phyloP scores from a whole-genome alignment of 495 filamentous ascomycete species.

The Niebla homalea region DNA sequence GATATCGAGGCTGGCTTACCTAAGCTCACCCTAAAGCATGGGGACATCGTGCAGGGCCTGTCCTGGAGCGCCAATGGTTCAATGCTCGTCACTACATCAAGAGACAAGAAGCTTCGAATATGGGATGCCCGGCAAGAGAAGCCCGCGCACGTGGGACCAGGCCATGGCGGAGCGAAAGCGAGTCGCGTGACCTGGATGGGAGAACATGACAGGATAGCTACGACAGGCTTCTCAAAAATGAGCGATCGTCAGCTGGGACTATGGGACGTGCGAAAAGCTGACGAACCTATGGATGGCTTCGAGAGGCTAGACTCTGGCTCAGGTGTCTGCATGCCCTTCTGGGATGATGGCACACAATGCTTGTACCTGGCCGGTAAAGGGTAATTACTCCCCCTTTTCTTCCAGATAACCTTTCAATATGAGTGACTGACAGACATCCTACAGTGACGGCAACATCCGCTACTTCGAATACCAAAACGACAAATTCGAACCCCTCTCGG shows the following conservation, averaged over 20 bases:
- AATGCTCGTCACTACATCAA: slow-evolving; percentile 80
- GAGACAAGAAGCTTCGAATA: slow-evolving; percentile 94
- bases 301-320: slow-evolving; percentile 83
- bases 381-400: slow-evolving; percentile 29
- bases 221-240: slow-evolving; percentile 95
- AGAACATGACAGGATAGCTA: slow-evolving; percentile 85
- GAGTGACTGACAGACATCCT: not conserved
- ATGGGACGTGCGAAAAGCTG: slow-evolving; percentile 77
- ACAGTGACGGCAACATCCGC: slow-evolving; percentile 91
- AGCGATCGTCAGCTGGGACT: slow-evolving; percentile 91
- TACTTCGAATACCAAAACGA: slow-evolving; percentile 97
- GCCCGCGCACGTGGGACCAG: slow-evolving; percentile 68
- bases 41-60: slow-evolving; percentile 84
- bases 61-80: slow-evolving; percentile 92
- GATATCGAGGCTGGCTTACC: slow-evolving; percentile 71
- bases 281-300: slow-evolving; percentile 78
- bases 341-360: slow-evolving; percentile 90
- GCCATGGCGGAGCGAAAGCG: slow-evolving; percentile 90
- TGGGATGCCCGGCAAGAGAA: slow-evolving; percentile 94
- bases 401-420: not conserved
- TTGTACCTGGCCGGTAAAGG: slow-evolving; percentile 93
- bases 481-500: slow-evolving; percentile 90
- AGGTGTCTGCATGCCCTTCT: slow-evolving; percentile 98
- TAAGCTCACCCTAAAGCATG: slow-evolving; percentile 62
- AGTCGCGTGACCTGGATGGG: slow-evolving; percentile 94